Base-by-base conservation (phyloP, 2,329 filamentous ascomycete species). In the Paramyrothecium roridum region DNA sequence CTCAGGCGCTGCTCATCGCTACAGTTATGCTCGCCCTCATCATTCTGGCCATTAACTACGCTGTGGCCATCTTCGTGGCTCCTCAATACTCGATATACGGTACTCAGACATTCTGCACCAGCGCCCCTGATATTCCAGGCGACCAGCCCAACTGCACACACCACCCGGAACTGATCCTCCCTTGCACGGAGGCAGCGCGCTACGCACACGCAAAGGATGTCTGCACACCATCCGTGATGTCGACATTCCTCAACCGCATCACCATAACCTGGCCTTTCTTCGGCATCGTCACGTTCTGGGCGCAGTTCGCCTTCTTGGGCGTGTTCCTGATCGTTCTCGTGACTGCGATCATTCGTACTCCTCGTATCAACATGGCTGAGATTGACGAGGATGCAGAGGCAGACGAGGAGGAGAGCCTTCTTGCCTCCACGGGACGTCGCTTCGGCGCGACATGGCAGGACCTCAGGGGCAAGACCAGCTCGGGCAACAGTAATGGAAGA, bases 181-280 rank as follows among this genome's bases (percentile, higher is more conserved):
- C 90, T 3, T 99, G 95, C 75, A 91, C 90, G 12, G 93, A 97
- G 70, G 77, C 85, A 10, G 83, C 87, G 6, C 78, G 85, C 34
- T 87, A 89, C 62, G 79, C 80, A n/a, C 80, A 82, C n/a, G 89
- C 91, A 3, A 84, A 84, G 61, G 82, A 87, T 57, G 87, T 96
- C 21, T 99, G 95, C 79, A 98, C 93, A 1, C 92, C 95, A 0
- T 93, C 88, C 21, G 87, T 97, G 40, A 89, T 93, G 70, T 95
- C 90, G 57, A 96, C 91, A 0, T 96, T 99, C 73, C 80, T 99
- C 61, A 97, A 98, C 73, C 87, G 93, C 48, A 85, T 97, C 57
- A 93, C 90, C 21, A 83, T 96, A 67, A 96, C 96, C 69, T 99
- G 95, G 81, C 93, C 95, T 7, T 91, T 97, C 69, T 96, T 99